Percentiles rank a stretch among this genome's conserved stretches.
phyloP scores from a whole-genome alignment of 768 basidiomycete species.

The Chalciporus piperatus region DNA sequence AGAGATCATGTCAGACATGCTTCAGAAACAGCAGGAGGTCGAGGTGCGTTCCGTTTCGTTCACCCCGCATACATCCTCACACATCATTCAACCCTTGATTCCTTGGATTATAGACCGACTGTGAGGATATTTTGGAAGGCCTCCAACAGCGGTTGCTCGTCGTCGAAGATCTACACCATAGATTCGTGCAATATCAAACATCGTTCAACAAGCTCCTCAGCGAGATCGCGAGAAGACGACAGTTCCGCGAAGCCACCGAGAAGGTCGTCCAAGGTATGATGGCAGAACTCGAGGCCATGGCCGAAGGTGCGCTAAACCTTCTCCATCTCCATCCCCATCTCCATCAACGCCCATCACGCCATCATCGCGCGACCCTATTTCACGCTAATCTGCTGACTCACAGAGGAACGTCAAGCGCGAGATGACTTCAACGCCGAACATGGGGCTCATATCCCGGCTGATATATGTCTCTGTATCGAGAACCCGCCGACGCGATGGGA shows the following conservation, averaged over 20 bases:
- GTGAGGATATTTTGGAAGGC: conserved; percentile 48
- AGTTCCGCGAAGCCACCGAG: conserved; percentile 65
- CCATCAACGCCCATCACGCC: too few relatives aligned
- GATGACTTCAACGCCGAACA: conserved; percentile 71
- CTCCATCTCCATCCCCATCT: neutral
- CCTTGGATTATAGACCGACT: conserved; percentile 41
- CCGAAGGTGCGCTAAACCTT: conserved; percentile 47
- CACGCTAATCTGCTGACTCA: too few relatives aligned
- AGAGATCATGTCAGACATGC: conserved; percentile 77
- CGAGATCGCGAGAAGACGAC: conserved; percentile 67
- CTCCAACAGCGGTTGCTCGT: conserved; percentile 62
- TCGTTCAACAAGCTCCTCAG: conserved; percentile 73
- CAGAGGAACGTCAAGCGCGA: conserved; percentile 70
- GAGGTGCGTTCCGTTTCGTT: conserved; percentile 49
- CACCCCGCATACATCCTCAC: neutral
- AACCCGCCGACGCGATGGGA: conserved; percentile 76
- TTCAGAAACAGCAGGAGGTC: conserved; percentile 62
- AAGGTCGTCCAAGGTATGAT: conserved; percentile 65
- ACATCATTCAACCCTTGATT: neutral
- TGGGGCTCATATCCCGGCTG: conserved; percentile 71
- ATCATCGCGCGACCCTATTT: too few relatives aligned
- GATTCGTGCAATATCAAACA: conserved; percentile 65
- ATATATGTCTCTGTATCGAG: conserved; percentile 74
- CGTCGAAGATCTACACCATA: conserved; percentile 62
- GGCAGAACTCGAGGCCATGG: conserved; percentile 60